phyloP scores from a whole-genome alignment of 192 early-diverging fungal species.

The Backusella tarrabulga region DNA sequence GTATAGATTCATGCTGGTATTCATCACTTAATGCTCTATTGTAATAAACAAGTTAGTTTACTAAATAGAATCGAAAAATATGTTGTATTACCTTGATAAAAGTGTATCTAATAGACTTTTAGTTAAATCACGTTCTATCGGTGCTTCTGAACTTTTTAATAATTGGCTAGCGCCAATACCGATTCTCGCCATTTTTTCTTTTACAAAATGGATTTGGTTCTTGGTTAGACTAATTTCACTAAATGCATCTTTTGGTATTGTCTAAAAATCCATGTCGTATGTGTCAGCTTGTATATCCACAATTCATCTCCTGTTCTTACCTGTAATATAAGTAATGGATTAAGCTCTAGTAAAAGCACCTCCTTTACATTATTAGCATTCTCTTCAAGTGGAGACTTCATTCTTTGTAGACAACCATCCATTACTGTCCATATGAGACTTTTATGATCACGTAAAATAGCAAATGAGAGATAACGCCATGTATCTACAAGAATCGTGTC shows the following conservation, averaged over 20 bases:
- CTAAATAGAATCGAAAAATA: background rate
- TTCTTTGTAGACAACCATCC: background rate
- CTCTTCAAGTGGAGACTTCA: background rate
- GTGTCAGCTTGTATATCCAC: too few species aligned
- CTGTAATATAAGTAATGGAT: background rate
- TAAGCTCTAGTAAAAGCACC: background rate
- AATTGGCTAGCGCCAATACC: constrained; percentile 3
- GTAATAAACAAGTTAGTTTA: background rate
- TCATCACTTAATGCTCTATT: background rate
- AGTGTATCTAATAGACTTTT: constrained; percentile 3
- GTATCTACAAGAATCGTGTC: background rate
- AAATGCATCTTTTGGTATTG: background rate
- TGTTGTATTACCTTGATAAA: background rate
- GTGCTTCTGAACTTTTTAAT: constrained; percentile 5
- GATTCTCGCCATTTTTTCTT: background rate
- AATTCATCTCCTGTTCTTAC: background rate
- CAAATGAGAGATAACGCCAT: constrained; percentile 1
- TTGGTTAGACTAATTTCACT: background rate
- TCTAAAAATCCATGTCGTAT: background rate
- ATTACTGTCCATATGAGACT: background rate
- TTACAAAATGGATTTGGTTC: background rate
- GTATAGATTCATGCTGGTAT: background rate
- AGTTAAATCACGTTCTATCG: constrained; percentile 4
- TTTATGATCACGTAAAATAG: background rate
- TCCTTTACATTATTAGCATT: background rate